A percentile compares a stretch with the other conserved stretches of the same genome.
Evolutionary conservation across 306 rosid genomes (phyloP).

Genomic region (Castanospermum australe): DNA sequence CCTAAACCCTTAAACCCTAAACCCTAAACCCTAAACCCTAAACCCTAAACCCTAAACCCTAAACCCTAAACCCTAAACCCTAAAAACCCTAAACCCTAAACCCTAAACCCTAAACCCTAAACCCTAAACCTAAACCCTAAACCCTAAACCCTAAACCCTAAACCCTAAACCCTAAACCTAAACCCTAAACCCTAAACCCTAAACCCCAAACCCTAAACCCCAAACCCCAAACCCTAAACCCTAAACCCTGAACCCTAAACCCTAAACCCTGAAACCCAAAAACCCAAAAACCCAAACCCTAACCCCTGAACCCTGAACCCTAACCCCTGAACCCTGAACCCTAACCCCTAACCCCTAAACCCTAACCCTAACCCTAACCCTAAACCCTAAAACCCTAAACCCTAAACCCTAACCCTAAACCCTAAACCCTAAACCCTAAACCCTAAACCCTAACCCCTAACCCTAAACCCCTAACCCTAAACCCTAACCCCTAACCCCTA

Average conservation of each 20-base stretch:
- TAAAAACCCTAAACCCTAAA: neutral
- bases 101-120: slow-evolving; percentile 22
- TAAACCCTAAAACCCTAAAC: slow-evolving; percentile 16
- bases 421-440: slow-evolving; percentile 1
- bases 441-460: neutral
- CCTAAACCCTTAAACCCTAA: slow-evolving; percentile 19
- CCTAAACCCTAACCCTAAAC: slow-evolving; percentile 11
- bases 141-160: slow-evolving; percentile 1
- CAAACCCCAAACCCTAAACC: slow-evolving; percentile 14
- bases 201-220: neutral
- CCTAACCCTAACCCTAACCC: slow-evolving; percentile 25
- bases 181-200: neutral
- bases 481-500: neutral
- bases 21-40: slow-evolving; percentile 17
- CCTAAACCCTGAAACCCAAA: neutral
- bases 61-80: neutral
- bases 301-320: neutral
- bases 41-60: slow-evolving; percentile 13
- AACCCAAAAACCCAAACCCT: neutral
- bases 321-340: slow-evolving; percentile 1
- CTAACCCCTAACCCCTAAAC: slow-evolving; percentile 13
- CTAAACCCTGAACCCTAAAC: neutral
- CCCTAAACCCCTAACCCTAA: neutral
- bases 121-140: neutral
- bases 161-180: slow-evolving; percentile 3